Base-by-base conservation (phyloP, 345 rosid genomes). In the Pseudoturritis turrita region DNA sequence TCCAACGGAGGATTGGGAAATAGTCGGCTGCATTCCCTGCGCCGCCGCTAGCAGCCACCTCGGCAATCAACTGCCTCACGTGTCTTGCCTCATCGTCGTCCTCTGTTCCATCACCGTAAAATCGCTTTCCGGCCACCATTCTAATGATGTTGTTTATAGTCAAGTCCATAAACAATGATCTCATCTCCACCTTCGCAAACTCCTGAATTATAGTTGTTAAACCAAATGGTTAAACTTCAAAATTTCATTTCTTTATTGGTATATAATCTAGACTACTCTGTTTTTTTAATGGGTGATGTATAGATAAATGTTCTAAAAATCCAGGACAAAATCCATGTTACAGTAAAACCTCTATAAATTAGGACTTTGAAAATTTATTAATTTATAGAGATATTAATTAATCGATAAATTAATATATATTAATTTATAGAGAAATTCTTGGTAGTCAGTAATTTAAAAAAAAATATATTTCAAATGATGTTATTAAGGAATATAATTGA, bases 41-140 rank as follows among this genome's bases (percentile, higher is more conserved):
- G 12, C 82, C 86, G 0, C 66, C 58, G 22, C 7, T 21, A 28
- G 6, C 25, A 2, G 28, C 2, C 1, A 71, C 29, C 74, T 85
- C 88, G 0, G 51, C 47, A 0, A 82, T 79, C 4, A 89, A 41
- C 60, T 68, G 67, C 37, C 73, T 78, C 52, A 84, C 86, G 7
- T 68, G 44, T 57, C 28, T 76, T 3, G 87, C 81, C 57, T 83
- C 86, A 19, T 72, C 72, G 1, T 54, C 57, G 6, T 70, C 56
- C 9, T 51, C 58, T 39, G 63, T 80, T 14, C 77, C 85, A 2
- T 78, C 85, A 9, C 90, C 86, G 41, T 74, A 83, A 47, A 77
- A 88, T 68, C 81, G n/a, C 50, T 80, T 85, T 51, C 87, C 81
- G 1, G 80, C 78, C 9, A 81, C 43, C 84, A 83, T 83, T 53